Evolutionary conservation across 2,329 filamentous ascomycete species (phyloP), one percentile per base, ranked within the genome.

Genomic region (Xylariales sp.): DNA sequence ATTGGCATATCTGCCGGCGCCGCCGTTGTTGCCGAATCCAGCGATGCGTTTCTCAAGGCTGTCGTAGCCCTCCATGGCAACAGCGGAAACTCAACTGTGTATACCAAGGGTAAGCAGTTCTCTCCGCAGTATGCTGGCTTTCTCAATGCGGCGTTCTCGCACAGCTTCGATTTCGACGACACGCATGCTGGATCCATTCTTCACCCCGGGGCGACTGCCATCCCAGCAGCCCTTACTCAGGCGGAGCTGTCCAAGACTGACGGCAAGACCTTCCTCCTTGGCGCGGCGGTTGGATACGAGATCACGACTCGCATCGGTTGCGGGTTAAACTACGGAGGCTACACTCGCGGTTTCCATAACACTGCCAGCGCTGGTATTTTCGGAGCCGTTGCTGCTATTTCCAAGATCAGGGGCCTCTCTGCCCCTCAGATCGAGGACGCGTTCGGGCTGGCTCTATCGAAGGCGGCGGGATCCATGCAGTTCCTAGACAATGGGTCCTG

Each of bases 91-190:
- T 56, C 52, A 29, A 60, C 57, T 10, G 57, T 63, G n/a, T 57
- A 61, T 31, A 58, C 52, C 11, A 57, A 56, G 34, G 58, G 57
- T 23, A 46, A 48, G 11, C 40, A 40, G 7, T 59, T 57, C 43
- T 51, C 61, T 2, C 58, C 57, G 3, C 63, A 64, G 16, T 63
- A 62, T 33, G 65, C 65, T 2, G 61, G 55, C 1, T 50, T 69
- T 10, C 44, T 69, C 16, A 69, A 69, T 38, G 64, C 61, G 5
- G 54, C 63, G 1, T 58, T 67, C 24, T 60, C 59, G 7, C 66
- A 69, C 48, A 62, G 59, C 4, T 52, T 66, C 34, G 66, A 69
- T 44, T 68, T 67, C 45, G 66, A 69, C 46, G 65, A 70, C 45
- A 69, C 65, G 3, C 62, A 65, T 40, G 63, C 63, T 3, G 46